Evolutionary conservation across 1,284 basidiomycete species (phyloP), one percentile per base, ranked within the genome.

Genomic region (Retiboletus flavoniger): DNA sequence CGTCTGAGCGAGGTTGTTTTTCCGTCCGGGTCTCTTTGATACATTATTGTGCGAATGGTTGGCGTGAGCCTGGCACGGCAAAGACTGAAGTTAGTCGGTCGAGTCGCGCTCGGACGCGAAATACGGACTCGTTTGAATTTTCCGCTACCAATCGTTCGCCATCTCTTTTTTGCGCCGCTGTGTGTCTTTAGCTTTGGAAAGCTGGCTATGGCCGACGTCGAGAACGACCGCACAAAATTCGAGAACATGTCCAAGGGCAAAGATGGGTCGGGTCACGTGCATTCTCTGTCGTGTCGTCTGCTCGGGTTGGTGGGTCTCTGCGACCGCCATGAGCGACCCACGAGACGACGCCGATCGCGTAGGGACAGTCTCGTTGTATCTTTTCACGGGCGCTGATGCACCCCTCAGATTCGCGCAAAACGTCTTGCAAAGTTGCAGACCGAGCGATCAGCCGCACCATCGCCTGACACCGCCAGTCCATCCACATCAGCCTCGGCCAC

Each of bases 131-230:
- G 85, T 76, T 91, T 91, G 75, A 91, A 91, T n/a, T 75, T 67
- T 31, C 87, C 84, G 24, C 80, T 84, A 16, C 80, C 78, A 36
- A 91, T 72, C 2, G 85, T 83, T 57, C 80, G 76, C 87, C 87
- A 91, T 60, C 89, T 75, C 71, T 91, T 91, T 75, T 90, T 91
- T n/a, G 89, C 80, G 10, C 89, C 89, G 4, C 80, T 84, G 68
- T 91, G 88, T 0, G 85, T 81, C 70, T 91, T 91, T 60, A 91
- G 73, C 72, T 91, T 91, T 50, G 83, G 83, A 49, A 80, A 80
- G 54, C 75, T 72, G 43, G 63, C 60, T 11, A 75, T 51, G 21
- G 75, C 65, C 16, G 78, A 77, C 14, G 76, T 76, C 34, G 82
- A 81, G 63, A 85, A 83, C 38, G 58, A 41, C 34, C 68, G 63